These are phyloP conservation scores for Aspergillus haitiensis DNA, from an alignment of 495 filamentous ascomycete genomes.

Conservation along the genomic window DNA sequence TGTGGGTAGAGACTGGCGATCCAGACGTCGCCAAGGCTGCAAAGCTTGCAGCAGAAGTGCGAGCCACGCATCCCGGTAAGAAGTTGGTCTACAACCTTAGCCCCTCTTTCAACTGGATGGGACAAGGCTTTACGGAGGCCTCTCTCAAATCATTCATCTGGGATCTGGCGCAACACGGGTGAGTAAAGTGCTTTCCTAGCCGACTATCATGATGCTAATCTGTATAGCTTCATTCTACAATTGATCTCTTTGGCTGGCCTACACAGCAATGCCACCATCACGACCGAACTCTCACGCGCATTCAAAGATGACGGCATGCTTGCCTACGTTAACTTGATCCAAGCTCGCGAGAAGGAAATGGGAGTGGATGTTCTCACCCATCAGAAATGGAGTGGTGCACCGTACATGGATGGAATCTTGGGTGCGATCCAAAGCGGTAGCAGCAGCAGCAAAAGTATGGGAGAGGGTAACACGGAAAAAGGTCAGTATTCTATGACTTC, in stretches of 20 bases:
- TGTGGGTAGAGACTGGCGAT: slow-evolving; percentile 96
- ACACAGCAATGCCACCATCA: slow-evolving; percentile 85
- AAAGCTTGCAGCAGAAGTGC: slow-evolving; percentile 73
- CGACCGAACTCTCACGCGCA: slow-evolving; percentile 72
- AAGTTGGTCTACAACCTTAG: slow-evolving; percentile 93
- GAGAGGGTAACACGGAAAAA: slow-evolving; percentile 75
- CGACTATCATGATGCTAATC: slow-evolving; percentile 11
- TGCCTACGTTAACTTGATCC: slow-evolving; percentile 90
- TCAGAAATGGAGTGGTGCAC: slow-evolving; percentile 96
- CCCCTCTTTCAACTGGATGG: slow-evolving; percentile 98
- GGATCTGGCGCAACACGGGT: slow-evolving; percentile 89
- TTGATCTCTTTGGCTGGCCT: slow-evolving; percentile 88
- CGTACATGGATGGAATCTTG: slow-evolving; percentile 89
- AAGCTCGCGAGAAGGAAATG: slow-evolving; percentile 84
- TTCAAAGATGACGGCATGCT: slow-evolving; percentile 94
- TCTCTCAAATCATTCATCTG: slow-evolving; percentile 86
- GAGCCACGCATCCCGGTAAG: slow-evolving; percentile 66
- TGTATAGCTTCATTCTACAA: slow-evolving; percentile 76
- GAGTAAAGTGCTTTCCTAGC: slow-evolving; percentile 14
- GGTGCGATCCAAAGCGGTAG: slow-evolving; percentile 92
- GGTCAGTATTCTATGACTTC: slow-evolving; percentile 31
- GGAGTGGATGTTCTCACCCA: slow-evolving; percentile 95
- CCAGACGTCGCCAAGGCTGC: slow-evolving; percentile 75
- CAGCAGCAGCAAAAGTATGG: slow-evolving; percentile 78
- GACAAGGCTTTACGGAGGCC: slow-evolving; percentile 80